These are phyloP conservation scores for Seiridium cupressi DNA, from an alignment of 2,329 filamentous ascomycete species.

Conservation along the genomic window DNA sequence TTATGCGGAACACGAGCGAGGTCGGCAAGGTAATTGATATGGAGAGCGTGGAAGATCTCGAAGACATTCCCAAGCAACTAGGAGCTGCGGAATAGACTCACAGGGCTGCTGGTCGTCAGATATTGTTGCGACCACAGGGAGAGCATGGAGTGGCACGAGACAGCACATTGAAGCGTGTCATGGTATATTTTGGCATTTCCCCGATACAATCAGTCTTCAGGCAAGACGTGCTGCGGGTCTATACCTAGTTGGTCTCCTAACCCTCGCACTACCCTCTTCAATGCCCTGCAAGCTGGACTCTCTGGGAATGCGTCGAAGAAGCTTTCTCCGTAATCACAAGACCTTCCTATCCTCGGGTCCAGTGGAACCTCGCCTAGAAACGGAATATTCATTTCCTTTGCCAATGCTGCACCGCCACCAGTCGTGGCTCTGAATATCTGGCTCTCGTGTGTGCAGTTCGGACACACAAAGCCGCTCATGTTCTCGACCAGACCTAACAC, in stretches of 20 bases:
- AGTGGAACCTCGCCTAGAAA: conserved; percentile 89
- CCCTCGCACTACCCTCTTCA: conserved; percentile 75
- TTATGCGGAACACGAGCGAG: conserved; percentile 91
- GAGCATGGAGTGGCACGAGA: not conserved
- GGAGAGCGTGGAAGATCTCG: conserved; percentile 74
- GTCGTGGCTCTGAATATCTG: conserved; percentile 92
- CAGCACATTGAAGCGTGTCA: not conserved
- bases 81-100: conserved; percentile 25
- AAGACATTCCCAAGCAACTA: conserved; percentile 72
- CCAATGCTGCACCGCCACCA: conserved; percentile 77
- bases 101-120: not conserved
- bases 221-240: conserved; percentile 52
- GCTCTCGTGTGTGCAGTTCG: conserved; percentile 77
- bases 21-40: conserved; percentile 88
- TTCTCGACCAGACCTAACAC: conserved; percentile 94
- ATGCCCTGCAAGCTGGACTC: conserved; percentile 81
- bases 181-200: not conserved
- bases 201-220: conserved; percentile 30
- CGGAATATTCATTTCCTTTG: conserved; percentile 81
- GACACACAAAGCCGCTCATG: conserved; percentile 96
- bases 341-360: conserved; percentile 92
- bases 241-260: conserved; percentile 67
- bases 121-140: not conserved
- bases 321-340: conserved; percentile 95
- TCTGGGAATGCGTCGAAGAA: conserved; percentile 94